phyloP scores from a whole-genome alignment of 2,329 filamentous ascomycete genomes.

The Aureobasidium sp. region DNA sequence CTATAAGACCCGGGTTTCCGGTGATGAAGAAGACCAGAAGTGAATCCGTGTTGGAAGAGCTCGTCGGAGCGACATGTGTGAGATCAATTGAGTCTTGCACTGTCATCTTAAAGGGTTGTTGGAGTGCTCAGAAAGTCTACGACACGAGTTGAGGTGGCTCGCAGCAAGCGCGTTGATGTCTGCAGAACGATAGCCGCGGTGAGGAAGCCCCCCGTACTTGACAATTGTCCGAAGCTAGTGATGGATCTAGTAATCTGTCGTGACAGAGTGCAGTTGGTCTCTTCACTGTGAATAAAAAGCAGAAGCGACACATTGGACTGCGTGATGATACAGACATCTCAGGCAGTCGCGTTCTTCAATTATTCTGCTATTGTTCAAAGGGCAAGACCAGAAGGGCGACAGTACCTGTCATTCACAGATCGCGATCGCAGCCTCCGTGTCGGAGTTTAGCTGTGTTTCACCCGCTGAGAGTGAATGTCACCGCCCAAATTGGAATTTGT shows the following conservation, averaged over 20 bases:
- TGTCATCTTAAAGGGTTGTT: background rate
- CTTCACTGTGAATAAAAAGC: background rate
- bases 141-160: background rate
- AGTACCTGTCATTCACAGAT: background rate
- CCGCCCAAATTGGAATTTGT: background rate
- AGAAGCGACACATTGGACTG: background rate
- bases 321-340: background rate
- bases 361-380: background rate
- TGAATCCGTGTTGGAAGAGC: conserved; percentile 20
- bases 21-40: conserved; percentile 61
- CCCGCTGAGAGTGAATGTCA: background rate
- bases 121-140: background rate
- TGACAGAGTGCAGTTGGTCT: background rate
- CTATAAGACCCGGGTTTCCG: conserved; percentile 67
- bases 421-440: background rate
- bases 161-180: background rate
- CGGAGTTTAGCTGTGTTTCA: background rate
- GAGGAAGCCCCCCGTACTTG: background rate
- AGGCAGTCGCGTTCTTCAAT: background rate
- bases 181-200: background rate
- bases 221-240: conserved; percentile 5
- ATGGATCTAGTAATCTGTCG: background rate
- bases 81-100: conserved; percentile 3
- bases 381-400: background rate
- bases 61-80: background rate